Conservation (phyloP, 208 protist species). For the Leishmania braziliensis region DNA sequence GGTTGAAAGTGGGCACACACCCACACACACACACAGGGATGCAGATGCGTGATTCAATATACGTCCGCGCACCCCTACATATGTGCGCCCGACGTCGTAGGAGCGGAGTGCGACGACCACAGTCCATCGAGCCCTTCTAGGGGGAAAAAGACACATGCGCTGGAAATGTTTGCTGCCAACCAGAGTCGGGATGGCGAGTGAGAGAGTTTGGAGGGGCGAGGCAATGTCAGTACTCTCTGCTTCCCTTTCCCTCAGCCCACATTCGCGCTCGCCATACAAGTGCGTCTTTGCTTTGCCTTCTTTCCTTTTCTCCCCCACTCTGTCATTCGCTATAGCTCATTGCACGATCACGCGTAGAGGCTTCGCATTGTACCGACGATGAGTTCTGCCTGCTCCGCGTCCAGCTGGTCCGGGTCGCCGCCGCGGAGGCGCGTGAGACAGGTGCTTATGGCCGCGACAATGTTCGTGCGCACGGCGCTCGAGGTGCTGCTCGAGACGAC, state of each 20-base stretch:
- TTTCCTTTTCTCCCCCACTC: slow-evolving; percentile 8
- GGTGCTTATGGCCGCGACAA: slow-evolving; percentile 45
- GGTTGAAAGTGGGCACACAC: not conserved
- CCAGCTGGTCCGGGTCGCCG: slow-evolving; percentile 30
- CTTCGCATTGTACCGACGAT: slow-evolving; percentile 40
- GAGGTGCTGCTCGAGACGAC: slow-evolving; percentile 37
- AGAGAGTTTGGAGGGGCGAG: not conserved
- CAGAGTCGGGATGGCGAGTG: not conserved
- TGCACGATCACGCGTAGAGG: slow-evolving; percentile 26
- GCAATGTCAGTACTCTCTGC: not conserved
- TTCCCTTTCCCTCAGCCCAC: not conserved
- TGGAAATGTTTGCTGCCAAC: not conserved
- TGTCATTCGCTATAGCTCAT: not conserved
- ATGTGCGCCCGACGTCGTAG: not conserved
- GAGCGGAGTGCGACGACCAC: not conserved
- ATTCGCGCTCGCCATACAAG: not conserved
- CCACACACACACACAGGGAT: not conserved
- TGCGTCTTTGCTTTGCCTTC: not conserved
- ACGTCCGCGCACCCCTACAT: not conserved
- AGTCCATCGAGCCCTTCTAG: not conserved
- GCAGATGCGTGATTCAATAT: not conserved
- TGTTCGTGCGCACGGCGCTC: slow-evolving; percentile 41
- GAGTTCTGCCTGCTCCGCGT: slow-evolving; percentile 40
- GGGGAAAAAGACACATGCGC: not conserved
- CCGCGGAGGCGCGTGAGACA: slow-evolving; percentile 18